phyloP scores from a whole-genome alignment of 2,329 filamentous ascomycete genomes.

The Scytalidium sp. region DNA sequence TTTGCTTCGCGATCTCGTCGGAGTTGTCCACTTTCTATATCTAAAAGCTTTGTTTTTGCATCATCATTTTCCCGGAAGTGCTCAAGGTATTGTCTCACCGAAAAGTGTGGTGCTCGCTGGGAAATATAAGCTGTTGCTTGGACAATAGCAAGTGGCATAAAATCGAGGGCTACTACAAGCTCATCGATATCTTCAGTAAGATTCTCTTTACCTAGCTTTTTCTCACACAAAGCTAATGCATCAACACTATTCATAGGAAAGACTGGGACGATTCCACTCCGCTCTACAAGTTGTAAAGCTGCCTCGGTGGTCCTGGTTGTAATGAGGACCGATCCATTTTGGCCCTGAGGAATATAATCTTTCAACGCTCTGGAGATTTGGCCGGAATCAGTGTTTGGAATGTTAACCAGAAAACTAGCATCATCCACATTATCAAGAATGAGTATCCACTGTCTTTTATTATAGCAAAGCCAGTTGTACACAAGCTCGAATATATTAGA shows the following conservation, averaged over 20 bases:
- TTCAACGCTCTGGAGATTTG: constrained; percentile 10
- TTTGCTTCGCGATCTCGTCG: constrained; percentile 20
- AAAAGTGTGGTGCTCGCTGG: no score
- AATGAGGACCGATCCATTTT: constrained; percentile 12
- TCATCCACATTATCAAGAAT: constrained; percentile 33
- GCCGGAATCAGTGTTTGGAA: constrained; percentile 1
- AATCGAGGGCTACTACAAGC: constrained; percentile 20
- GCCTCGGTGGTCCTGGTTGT: constrained; percentile 13
- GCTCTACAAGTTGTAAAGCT: constrained; percentile 17
- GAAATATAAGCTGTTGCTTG: no score
- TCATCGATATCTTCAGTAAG: constrained; percentile 10
- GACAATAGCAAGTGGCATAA: no score
- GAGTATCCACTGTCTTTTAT: constrained; percentile 25
- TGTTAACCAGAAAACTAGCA: constrained; percentile 7
- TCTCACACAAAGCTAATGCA: constrained; percentile 27
- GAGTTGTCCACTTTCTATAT: constrained; percentile 21
- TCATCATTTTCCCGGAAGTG: no score
- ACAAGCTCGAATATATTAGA: constrained; percentile 25
- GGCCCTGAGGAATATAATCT: constrained; percentile 10
- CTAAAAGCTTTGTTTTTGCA: constrained; percentile 21
- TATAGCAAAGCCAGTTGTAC: constrained; percentile 15
- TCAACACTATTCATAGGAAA: constrained; percentile 28
- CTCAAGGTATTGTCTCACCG: no score
- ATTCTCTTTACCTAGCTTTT: constrained; percentile 18
- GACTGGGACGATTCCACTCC: constrained; percentile 20